Evolutionary conservation across 108 stramenopile species (phyloP).

Genomic region (Ochromonas danica): DNA sequence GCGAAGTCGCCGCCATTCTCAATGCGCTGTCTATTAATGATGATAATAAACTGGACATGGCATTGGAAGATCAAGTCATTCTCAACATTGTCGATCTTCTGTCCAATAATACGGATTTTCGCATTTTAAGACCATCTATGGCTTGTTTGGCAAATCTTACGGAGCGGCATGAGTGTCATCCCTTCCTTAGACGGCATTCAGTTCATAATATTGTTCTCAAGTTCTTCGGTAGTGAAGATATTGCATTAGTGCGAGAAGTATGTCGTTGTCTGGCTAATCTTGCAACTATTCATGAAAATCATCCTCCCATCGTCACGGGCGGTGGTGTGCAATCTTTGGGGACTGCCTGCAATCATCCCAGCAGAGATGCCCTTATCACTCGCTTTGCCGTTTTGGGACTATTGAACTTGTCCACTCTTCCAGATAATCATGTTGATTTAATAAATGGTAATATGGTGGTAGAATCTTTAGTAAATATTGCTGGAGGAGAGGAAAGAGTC

Average conservation of each 20-base stretch:
- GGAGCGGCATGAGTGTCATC: constrained; percentile 48
- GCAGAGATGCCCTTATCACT: constrained; percentile 58
- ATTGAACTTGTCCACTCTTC: constrained; percentile 58
- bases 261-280: constrained; percentile 62
- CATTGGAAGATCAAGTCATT: constrained; percentile 33
- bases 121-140: constrained; percentile 49
- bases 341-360: constrained; percentile 34
- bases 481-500: constrained; percentile 42
- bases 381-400: constrained; percentile 62
- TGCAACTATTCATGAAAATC: constrained; percentile 58
- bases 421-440: constrained; percentile 48
- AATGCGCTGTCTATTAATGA: constrained; percentile 70
- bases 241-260: constrained; percentile 52
- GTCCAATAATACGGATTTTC: constrained; percentile 43
- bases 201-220: not conserved
- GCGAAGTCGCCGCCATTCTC: constrained; percentile 62
- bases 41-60: constrained; percentile 72
- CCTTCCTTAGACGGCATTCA: constrained; percentile 19
- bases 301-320: constrained; percentile 53
- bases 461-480: constrained; percentile 44
- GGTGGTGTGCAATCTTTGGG: constrained; percentile 47
- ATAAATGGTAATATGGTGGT: constrained; percentile 30
- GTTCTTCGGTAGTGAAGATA: constrained; percentile 30
- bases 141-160: constrained; percentile 68
- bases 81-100: constrained; percentile 49